Evolutionary conservation across 345 rosid species (phyloP), one percentile per base, ranked within the genome.

Genomic region (Gossypium sturtianum): DNA sequence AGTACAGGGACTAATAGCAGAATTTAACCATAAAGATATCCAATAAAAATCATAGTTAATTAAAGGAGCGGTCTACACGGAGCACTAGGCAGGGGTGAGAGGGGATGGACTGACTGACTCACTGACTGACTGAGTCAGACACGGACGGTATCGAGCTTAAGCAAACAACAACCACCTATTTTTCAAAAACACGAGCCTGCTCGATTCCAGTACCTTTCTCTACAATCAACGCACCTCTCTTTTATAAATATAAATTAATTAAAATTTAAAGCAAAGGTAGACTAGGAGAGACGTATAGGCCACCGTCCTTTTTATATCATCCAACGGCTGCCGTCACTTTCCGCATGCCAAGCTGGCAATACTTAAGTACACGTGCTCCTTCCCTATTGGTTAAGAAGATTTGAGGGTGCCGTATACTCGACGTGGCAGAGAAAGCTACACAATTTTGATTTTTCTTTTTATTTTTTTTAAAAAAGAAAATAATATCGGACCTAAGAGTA

Each of bases 291-390:
- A 22, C 66, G 3, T 15, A 7, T 17, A 22, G 63, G 16, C 16
- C 9, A 25, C 34, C 12, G 57, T 13, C 48, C 49, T 16, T 9
- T 51, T 56, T 0, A 12, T 22, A n/a, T 19, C 12, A 12, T 68
- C 10, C 22, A 8, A 68, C 44, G n/a, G 59, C 17, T 17, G 59
- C 57, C 60, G 44, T 53, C 48, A 29, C 27, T 10, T 52, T 70
- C 61, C 10, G 9, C 6, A 9, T 71, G 62, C 74, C 74, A 53
- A n/a, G 63, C 34, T 34, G 74, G 29, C 74, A 54, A 20, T 22
- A 25, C 3, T 2, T 1, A 2, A 12, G 12, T 3, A 43, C 74
- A 71, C 74, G 65, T 9, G 53, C 15, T 16, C n/a, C 10, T 43
- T 71, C 2, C 0, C 38, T 71, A 71, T 2, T 43, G 74, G 74